Evolutionary conservation across 1,139 yeast species (phyloP), one percentile per base, ranked within the genome.

Genomic region (Debaryomyces singareniensis): DNA sequence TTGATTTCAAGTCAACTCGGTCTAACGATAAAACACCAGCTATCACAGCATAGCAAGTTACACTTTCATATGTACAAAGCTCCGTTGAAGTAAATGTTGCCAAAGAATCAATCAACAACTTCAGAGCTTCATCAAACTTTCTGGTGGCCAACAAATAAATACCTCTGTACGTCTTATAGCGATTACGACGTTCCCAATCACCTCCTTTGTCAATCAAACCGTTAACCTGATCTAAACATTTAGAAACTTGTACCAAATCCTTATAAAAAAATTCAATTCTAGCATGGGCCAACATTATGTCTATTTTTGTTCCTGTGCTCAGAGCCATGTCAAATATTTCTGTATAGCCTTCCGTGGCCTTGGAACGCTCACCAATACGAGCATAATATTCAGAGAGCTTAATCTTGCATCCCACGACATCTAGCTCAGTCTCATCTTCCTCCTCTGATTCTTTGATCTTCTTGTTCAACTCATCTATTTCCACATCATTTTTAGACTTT

Each of bases 31-130:
- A 70, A 2, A 86, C 79, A 16, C 97, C 98, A 9, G 94, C 75
- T 10, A 89, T 74, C 22, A 89, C 76, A 5, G 97, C 91, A 49
- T 82, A 89, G 36, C 79, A 80, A 2, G 95, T 96, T 40, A 93
- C 79, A 51, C 84, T 84, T 51, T 87, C 95, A 58, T 91, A 91
- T 5, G 86, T 73, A 36, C 95, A 75, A 40, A 93, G 67, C 56
- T 93, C 99, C 2, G 89, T 80, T n/a, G 95, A 85, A 1, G 98
- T 89, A 58, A 91, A 91, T 1, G 99, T 93, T 12, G 97, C 89
- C 55, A 93, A 70, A 10, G 95, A 81, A 54, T 89, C 98, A 43
- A 85, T 84, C 47, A 93, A 71, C 42, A 89, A 64, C 36, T 75
- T 75, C 3, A 96, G 77, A 1, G 87, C 96, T 44, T 85, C 94